Percentiles rank a stretch among this genome's conserved stretches.
phyloP scores from a whole-genome alignment of 345 rosid genomes.

The Passiflora organensis region DNA sequence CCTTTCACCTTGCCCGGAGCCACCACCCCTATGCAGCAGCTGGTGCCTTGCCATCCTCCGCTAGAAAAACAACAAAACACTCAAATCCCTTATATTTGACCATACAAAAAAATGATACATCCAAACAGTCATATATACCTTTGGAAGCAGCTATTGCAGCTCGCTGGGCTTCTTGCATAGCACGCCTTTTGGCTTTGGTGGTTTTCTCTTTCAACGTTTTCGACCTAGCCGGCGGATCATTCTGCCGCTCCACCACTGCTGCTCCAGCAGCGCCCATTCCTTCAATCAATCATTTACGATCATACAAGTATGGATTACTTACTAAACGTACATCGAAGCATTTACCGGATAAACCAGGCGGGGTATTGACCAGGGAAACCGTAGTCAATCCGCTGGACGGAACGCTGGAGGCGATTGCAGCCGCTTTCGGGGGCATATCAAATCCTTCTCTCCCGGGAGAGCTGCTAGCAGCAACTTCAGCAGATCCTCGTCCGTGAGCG shows the following conservation, averaged over 20 bases:
- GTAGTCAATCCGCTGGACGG: conserved; percentile 63
- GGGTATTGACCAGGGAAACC: conserved; percentile 63
- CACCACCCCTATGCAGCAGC: no score
- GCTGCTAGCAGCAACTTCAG: conserved; percentile 19
- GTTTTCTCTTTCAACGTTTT: conserved; percentile 76
- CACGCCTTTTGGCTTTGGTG: conserved; percentile 88
- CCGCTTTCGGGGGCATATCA: conserved; percentile 13
- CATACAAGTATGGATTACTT: no score
- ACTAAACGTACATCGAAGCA: background rate
- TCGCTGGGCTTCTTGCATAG: conserved; percentile 88
- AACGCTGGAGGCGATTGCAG: conserved; percentile 56
- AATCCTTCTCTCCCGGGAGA: conserved; percentile 30
- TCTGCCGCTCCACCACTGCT: conserved; percentile 39
- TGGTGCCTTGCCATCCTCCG: conserved; percentile 49
- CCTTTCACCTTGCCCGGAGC: conserved; percentile 44
- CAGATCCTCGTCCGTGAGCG: conserved; percentile 31
- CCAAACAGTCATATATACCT: conserved; percentile 56
- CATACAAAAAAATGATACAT: no score
- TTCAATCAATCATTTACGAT: conserved; percentile 20
- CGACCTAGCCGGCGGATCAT: conserved; percentile 39
- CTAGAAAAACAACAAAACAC: conserved; percentile 28
- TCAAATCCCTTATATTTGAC: no score
- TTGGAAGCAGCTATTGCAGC: conserved; percentile 86
- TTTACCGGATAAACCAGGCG: conserved; percentile 50
- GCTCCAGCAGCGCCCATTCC: conserved; percentile 52